A percentile compares a stretch with the other conserved stretches of the same genome.
Evolutionary conservation across 345 rosid species (phyloP).

Genomic region (Erodium maritimum): DNA sequence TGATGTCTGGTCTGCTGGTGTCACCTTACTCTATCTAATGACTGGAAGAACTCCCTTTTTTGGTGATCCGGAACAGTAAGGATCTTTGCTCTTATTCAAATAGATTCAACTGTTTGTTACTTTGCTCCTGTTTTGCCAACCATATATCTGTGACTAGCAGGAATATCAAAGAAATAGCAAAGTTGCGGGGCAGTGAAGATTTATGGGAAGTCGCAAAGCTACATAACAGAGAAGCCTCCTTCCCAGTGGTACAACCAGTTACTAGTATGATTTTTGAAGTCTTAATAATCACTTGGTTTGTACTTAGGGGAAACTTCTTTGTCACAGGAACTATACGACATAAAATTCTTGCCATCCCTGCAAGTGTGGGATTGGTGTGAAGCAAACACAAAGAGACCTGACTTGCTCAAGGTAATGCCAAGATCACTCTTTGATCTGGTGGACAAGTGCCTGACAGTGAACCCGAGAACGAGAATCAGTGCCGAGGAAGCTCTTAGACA

Average conservation of each 20-base stretch:
- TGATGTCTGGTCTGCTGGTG: constrained; percentile 96
- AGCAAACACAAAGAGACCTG: constrained; percentile 53
- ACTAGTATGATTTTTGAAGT: too few relatives aligned
- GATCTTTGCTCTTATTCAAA: constrained; percentile 5
- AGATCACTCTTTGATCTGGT: constrained; percentile 62
- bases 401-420: constrained; percentile 46
- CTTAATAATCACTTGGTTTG: too few relatives aligned
- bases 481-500: constrained; percentile 83
- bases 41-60: constrained; percentile 69
- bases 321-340: constrained; percentile 48
- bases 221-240: constrained; percentile 69
- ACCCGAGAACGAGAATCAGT: constrained; percentile 68
- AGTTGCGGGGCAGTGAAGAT: constrained; percentile 86
- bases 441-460: constrained; percentile 71
- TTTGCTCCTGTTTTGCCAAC: too few relatives aligned
- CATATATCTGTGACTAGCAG: constrained; percentile 24
- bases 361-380: constrained; percentile 55
- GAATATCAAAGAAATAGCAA: constrained; percentile 75
- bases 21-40: constrained; percentile 69
- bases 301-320: constrained; percentile 1
- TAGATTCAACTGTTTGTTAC: background rate
- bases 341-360: constrained; percentile 27
- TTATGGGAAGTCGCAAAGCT: constrained; percentile 88
- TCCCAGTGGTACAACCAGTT: constrained; percentile 52
- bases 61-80: constrained; percentile 93